Base-by-base conservation (phyloP, 129 eudicot genomes). In the Heracleum sosnowskyi region DNA sequence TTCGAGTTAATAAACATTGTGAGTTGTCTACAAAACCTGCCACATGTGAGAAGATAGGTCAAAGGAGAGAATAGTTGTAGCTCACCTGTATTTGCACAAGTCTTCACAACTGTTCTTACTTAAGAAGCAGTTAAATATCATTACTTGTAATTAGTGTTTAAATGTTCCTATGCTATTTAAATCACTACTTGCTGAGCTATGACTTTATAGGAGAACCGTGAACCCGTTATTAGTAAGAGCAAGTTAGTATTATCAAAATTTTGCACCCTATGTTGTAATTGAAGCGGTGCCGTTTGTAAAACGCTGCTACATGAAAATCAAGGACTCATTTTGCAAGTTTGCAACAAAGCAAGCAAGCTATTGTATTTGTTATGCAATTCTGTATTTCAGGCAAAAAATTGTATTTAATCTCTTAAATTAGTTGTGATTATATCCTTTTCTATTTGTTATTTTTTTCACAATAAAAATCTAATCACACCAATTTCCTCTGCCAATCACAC, bases 1-100 rank as follows among this genome's bases (percentile, higher is more conserved):
- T 46, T 85, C 90, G 28, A 74, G 37, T 74, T 86, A 74, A 80
- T 86, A 74, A 80, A 36, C 40, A 24, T 46, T 13, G 74, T 39
- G 62, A 40, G 75, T 42, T 72, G 62, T 45, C n/a, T 44, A n/a
- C 18, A 17, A 37, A 36, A 57, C 39, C 34, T 20, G 49, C 40
- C 11, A 36, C 22, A 16, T 77, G 11, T 24, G 22, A 24, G 55
- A 26, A 78, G 16, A 66, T 45, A 78, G 33, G 29, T 34, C 46
- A 7, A 33, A 11, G 46, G 11, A 62, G 73, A 15, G 2, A 74
- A 57, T n/a, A 60, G 20, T 31, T 62, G 17, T 34, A 76, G 37
- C 28, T 46, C 69, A 31, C 49, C 57, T 64, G 62, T 46, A 71
- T 71, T 53, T 7, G 28, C 33, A n/a, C 16, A 55, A 24, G 11